Evolutionary conservation across 2,329 filamentous ascomycete species (phyloP).

Genomic region (Diplocarpon rosae): DNA sequence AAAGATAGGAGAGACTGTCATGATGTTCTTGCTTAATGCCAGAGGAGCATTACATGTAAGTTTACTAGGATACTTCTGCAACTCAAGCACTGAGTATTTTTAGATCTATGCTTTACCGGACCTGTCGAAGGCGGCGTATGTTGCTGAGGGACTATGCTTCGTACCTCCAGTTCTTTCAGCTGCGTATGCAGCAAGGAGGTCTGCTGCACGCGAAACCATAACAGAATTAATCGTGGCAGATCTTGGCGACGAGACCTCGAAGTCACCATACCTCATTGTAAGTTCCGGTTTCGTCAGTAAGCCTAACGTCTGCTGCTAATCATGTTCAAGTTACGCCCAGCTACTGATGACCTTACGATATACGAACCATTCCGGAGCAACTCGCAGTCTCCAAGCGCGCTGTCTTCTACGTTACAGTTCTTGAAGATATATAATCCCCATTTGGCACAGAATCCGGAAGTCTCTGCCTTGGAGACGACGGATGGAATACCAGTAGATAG

Average conservation of each 20-base stretch:
- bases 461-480: constrained; percentile 36
- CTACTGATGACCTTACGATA: constrained; percentile 71
- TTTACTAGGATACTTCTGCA: constrained; percentile 15
- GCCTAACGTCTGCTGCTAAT: constrained; percentile 5
- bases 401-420: constrained; percentile 50
- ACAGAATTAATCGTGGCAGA: constrained; percentile 76
- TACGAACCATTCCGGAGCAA: constrained; percentile 66
- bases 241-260: constrained; percentile 62
- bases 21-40: constrained; percentile 68
- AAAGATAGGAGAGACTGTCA: constrained; percentile 38
- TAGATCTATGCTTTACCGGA: constrained; percentile 70
- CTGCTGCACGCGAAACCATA: constrained; percentile 60
- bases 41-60: constrained; percentile 66
- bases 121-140: constrained; percentile 58
- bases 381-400: constrained; percentile 7
- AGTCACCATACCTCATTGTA: constrained; percentile 73
- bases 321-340: constrained; percentile 54
- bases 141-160: constrained; percentile 66
- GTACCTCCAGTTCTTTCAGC: constrained; percentile 65
- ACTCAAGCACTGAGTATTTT: constrained; percentile 9
- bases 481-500: constrained; percentile 36
- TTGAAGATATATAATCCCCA: constrained; percentile 61
- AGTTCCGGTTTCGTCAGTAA: constrained; percentile 28
- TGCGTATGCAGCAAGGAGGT: constrained; percentile 59
- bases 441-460: constrained; percentile 46